Evolutionary conservation across 1,284 basidiomycete genomes (phyloP), one percentile per base, ranked within the genome.

Genomic region (Coniophora puteana): DNA sequence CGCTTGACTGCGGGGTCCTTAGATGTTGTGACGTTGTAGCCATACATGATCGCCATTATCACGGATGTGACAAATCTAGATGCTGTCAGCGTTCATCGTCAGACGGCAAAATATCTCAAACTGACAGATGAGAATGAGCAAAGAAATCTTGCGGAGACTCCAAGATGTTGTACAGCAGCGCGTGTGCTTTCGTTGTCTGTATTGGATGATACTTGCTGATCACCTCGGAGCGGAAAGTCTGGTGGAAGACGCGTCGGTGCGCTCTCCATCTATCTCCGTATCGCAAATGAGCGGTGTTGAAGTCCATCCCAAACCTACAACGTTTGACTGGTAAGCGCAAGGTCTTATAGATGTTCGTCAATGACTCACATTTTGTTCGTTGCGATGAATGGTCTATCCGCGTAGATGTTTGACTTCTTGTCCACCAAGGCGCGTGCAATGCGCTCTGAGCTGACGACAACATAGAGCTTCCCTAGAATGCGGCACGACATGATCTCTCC

Each of bases 241-340:
- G 53, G 22, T 59, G 53, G 35, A 59, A 60, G 14, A 56, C 8
- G n/a, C 55, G 51, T 41, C 57, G 54, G 28, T 57, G 52, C 26
- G 14, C 26, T 1, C 54, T 52, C 53, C 57, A 59, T 5, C 40
- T 43, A 36, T 55, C 50, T n/a, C 52, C 45, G 34, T 59, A 55
- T 4, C 46, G 54, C 10, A 55, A 14, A 18, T 48, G 48, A 35
- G 53, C 35, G 6, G 54, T 55, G 3, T 44, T 34, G 35, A 57
- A 57, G 6, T 46, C 52, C 4, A 26, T 31, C 10, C 50, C 52
- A 16, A 53, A 36, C 22, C 54, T 59, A 12, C 34, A 26, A 13
- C 17, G 16, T 10, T 22, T 20, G 4, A 39, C 16, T 29, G 17
- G n/a, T n/a, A n/a, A 35, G 14, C 17, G 14, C 11, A 7, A 3